Evolutionary conservation across 2,329 filamentous ascomycete species (phyloP).

Genomic region (Raffaelea arxii): DNA sequence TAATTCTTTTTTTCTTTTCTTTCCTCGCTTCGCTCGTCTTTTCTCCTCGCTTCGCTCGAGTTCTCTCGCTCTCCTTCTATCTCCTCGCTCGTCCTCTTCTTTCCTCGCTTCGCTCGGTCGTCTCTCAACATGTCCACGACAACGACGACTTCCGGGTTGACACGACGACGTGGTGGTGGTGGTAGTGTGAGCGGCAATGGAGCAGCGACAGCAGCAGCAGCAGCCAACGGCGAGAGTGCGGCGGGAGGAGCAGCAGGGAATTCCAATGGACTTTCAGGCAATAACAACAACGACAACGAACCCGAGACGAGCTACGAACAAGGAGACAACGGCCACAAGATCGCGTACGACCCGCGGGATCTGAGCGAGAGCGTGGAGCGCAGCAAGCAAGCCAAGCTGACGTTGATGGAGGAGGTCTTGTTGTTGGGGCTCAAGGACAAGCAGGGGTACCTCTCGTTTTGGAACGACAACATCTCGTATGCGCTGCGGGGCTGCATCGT

Average conservation of each 20-base stretch:
- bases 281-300: slow-evolving; percentile 40
- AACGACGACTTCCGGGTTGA: slow-evolving; percentile 34
- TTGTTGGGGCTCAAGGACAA: slow-evolving; percentile 96
- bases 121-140: slow-evolving; percentile 10
- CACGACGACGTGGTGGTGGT: slow-evolving; percentile 61
- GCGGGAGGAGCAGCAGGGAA: no score
- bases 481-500: slow-evolving; percentile 96
- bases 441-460: slow-evolving; percentile 98
- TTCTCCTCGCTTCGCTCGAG: background rate
- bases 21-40: background rate
- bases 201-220: slow-evolving; percentile 36
- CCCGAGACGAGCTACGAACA: slow-evolving; percentile 82
- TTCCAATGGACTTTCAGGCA: no score
- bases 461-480: slow-evolving; percentile 99
- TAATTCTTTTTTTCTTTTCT: background rate
- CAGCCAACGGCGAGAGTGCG: slow-evolving; percentile 45
- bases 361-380: slow-evolving; percentile 94
- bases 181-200: slow-evolving; percentile 34
- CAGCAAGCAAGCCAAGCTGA: slow-evolving; percentile 96
- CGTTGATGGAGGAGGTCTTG: slow-evolving; percentile 96
- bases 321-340: slow-evolving; percentile 95
- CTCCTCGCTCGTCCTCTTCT: background rate
- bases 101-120: background rate
- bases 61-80: background rate
- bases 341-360: slow-evolving; percentile 93